Base-by-base conservation (phyloP, 2,329 filamentous ascomycete species). In the Dactylellina leptospora region DNA sequence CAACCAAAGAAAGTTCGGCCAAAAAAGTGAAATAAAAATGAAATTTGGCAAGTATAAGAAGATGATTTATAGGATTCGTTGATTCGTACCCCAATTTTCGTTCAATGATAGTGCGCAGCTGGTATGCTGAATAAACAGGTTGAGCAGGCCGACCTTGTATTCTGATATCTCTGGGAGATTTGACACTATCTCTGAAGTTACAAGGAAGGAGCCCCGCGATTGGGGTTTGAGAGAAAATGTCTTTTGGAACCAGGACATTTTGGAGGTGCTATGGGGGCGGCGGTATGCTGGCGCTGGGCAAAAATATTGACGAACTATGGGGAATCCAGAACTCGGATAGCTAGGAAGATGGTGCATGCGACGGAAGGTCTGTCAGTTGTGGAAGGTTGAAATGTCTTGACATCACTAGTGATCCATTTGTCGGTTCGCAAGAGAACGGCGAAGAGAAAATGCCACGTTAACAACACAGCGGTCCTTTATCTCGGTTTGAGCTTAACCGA, bases 41-140 rank as follows among this genome's bases (percentile, higher is more conserved):
- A n/a, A n/a, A n/a, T n/a, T n/a, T n/a, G n/a, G n/a, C n/a, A n/a
- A n/a, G n/a, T n/a, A n/a, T n/a, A n/a, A n/a, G n/a, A n/a, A n/a
- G n/a, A n/a, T n/a, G n/a, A n/a, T n/a, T n/a, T n/a, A n/a, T n/a
- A n/a, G n/a, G n/a, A n/a, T n/a, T n/a, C n/a, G n/a, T n/a, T n/a
- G n/a, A n/a, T n/a, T n/a, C 25, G 16, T 58, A 72, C 68, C 91
- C 82, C 83, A 89, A 82, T 97, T 97, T 85, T 99, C 95, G 79
- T 99, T 99, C 77, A 99, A 82, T 71, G 87, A 91, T 58, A 99
- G 84, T 10, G 90, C 95, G 81, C 92, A 96, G 78, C 88, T 92
- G 3, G 95, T 99, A 82, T 99, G 95, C 82, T 99, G 93, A 60
- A 97, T 85, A 80, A 97, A 99, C 48, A 99, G 84, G 79, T 96